A percentile compares a stretch with the other conserved stretches of the same genome.
These are phyloP conservation scores for Aspergillus pseudoterreus DNA, from an alignment of 2,329 filamentous ascomycete species.

Conservation along the genomic window DNA sequence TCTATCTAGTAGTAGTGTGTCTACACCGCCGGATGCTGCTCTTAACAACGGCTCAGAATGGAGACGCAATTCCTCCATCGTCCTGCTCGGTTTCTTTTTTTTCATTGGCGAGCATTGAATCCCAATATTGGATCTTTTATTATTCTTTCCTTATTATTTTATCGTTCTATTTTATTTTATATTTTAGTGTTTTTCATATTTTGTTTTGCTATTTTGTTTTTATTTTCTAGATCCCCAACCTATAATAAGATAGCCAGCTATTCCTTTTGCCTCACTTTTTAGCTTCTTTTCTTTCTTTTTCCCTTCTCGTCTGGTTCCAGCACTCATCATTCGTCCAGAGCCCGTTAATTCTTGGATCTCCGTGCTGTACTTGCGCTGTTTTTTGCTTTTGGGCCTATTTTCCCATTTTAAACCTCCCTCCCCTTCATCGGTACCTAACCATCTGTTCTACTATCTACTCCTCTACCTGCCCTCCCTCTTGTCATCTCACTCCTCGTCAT, in stretches of 20 bases:
- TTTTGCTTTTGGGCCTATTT: constrained; percentile 3
- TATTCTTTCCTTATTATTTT: not conserved
- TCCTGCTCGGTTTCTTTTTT: constrained; percentile 3
- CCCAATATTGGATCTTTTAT: not conserved
- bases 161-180: not conserved
- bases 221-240: not conserved
- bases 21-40: not conserved
- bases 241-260: not conserved
- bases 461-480: not conserved
- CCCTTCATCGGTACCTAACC: constrained; percentile 1
- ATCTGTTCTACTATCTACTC: not conserved
- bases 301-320: constrained; percentile 3
- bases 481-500: not conserved
- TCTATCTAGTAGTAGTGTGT: too few species aligned
- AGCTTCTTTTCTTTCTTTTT: constrained; percentile 9
- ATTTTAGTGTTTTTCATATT: not conserved
- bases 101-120: not conserved
- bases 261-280: constrained; percentile 2
- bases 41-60: not conserved
- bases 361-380: constrained; percentile 4
- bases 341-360: constrained; percentile 4
- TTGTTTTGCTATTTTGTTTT: not conserved
- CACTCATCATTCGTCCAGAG: not conserved
- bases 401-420: not conserved
- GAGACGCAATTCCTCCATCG: not conserved